phyloP scores from a whole-genome alignment of 164 flowering plant species.

The Hamamelis virginiana region DNA sequence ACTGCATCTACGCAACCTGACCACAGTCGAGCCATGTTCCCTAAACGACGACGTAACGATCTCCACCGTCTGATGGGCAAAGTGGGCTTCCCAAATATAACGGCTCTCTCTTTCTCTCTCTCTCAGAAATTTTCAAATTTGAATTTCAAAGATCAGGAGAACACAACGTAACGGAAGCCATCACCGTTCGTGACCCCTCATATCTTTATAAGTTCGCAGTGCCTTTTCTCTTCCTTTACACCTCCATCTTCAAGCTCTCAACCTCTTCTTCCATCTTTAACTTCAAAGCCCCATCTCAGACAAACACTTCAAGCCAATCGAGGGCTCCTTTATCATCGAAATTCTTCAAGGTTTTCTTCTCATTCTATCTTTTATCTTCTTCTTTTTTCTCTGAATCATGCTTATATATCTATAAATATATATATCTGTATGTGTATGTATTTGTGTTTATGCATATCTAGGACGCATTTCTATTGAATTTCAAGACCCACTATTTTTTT shows the following conservation, averaged over 20 bases:
- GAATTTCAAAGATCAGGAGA: slow-evolving; percentile 3
- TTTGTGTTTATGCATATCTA: no score
- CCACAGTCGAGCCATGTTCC: no score
- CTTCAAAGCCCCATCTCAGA: background rate
- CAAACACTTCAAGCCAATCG: background rate
- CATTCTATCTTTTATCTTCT: no score
- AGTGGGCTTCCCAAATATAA: background rate
- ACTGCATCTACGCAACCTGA: no score
- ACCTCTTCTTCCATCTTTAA: background rate
- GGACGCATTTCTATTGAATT: no score
- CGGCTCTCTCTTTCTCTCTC: background rate
- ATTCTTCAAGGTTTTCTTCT: no score
- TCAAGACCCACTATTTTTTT: no score
- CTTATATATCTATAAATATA: no score
- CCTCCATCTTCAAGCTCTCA: background rate
- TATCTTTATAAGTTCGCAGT: background rate
- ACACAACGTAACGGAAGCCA: background rate
- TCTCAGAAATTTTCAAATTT: background rate
- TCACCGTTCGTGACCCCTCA: background rate
- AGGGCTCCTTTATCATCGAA: no score
- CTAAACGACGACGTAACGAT: no score
- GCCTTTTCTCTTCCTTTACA: background rate
- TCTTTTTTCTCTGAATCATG: no score
- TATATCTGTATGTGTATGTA: no score
- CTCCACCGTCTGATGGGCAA: slow-evolving; percentile 1